These are phyloP conservation scores for Globisporangium echinulatum DNA, from an alignment of 352 stramenopile genomes.

Conservation along the genomic window DNA sequence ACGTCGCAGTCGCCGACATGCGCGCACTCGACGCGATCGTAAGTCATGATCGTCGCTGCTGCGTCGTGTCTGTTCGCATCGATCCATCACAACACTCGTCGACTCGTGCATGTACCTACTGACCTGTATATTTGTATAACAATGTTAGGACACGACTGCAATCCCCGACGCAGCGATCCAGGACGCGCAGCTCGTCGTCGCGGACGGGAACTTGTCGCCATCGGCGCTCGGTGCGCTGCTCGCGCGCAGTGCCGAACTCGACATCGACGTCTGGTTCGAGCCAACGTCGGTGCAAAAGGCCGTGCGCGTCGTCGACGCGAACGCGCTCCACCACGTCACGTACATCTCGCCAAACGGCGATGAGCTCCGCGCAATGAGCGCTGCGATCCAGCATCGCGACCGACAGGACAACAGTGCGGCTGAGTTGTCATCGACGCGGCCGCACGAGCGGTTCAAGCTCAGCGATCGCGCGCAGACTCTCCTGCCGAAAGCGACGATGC, in stretches of 20 bases:
- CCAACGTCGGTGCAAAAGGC: slow-evolving; percentile 83
- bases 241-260: slow-evolving; percentile 27
- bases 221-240: slow-evolving; percentile 36
- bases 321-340: slow-evolving; percentile 37
- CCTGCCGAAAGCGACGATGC: slow-evolving; percentile 36
- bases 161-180: slow-evolving; percentile 44
- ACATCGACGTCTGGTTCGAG: slow-evolving; percentile 73
- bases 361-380: slow-evolving; percentile 64
- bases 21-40: slow-evolving; percentile 71
- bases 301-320: slow-evolving; percentile 46
- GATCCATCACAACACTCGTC: background rate
- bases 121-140: background rate
- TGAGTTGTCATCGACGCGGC: background rate
- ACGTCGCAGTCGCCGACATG: slow-evolving; percentile 86
- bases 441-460: slow-evolving; percentile 46
- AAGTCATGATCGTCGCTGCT: slow-evolving; percentile 2
- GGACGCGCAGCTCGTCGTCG: slow-evolving; percentile 51
- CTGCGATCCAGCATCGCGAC: slow-evolving; percentile 37
- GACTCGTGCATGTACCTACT: background rate
- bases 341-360: slow-evolving; percentile 79
- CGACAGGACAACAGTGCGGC: slow-evolving; percentile 4
- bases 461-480: slow-evolving; percentile 31
- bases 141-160: slow-evolving; percentile 27
- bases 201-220: slow-evolving; percentile 72
- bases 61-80: too few species aligned